These are phyloP conservation scores for Sporodiniella umbellata DNA, from an alignment of 371 early-diverging fungal genomes.

Conservation along the genomic window DNA sequence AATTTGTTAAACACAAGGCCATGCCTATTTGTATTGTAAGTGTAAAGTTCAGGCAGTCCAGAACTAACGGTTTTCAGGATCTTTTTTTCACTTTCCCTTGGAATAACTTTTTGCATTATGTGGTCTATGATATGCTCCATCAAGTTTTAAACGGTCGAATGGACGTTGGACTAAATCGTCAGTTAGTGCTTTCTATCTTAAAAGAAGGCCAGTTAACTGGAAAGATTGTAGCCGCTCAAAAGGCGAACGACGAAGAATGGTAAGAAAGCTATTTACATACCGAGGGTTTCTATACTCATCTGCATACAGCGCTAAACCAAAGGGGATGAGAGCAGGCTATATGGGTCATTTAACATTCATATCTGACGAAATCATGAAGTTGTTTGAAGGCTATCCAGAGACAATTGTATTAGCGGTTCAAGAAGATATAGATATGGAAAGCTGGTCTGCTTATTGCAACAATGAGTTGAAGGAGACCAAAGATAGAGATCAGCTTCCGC, in stretches of 20 bases:
- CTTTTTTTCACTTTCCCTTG: constrained; percentile 87
- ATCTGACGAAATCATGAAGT: constrained; percentile 88
- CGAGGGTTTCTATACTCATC: neutral
- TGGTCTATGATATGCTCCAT: constrained; percentile 93
- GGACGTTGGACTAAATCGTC: constrained; percentile 57
- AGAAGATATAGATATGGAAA: constrained; percentile 67
- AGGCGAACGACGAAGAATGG: constrained; percentile 32
- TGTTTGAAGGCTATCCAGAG: constrained; percentile 67
- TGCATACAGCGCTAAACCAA: constrained; percentile 56
- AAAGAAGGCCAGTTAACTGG: constrained; percentile 76
- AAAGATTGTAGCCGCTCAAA: constrained; percentile 74
- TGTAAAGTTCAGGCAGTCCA: too few relatives aligned
- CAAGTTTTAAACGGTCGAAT: constrained; percentile 86
- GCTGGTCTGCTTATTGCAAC: constrained; percentile 85
- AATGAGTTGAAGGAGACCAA: constrained; percentile 77
- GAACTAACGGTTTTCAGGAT: constrained; percentile 32
- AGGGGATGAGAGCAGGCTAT: constrained; percentile 87
- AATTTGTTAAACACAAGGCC: constrained; percentile 59
- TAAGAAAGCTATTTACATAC: constrained; percentile 5
- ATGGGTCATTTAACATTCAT: constrained; percentile 97
- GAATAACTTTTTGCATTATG: constrained; percentile 95
- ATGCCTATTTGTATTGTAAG: constrained; percentile 53
- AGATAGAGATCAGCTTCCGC: constrained; percentile 80
- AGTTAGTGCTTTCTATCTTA: constrained; percentile 75
- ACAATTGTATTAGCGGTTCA: constrained; percentile 52